These are phyloP conservation scores for Microcyclospora tardicrescens DNA, from an alignment of 2,329 filamentous ascomycete species.

Conservation along the genomic window DNA sequence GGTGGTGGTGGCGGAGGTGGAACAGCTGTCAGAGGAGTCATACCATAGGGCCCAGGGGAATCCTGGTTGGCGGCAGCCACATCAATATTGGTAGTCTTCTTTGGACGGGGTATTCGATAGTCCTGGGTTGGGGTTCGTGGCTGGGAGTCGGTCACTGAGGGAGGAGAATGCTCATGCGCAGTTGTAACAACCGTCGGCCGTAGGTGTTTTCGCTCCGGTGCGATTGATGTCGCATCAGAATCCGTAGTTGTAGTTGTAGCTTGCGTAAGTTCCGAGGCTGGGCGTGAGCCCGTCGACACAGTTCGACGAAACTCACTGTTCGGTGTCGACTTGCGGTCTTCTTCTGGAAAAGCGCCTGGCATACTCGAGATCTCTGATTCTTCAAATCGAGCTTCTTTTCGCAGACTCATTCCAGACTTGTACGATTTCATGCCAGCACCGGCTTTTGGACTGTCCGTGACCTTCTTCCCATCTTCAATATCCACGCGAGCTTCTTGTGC, in stretches of 20 bases:
- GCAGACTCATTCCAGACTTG: slow-evolving; percentile 31
- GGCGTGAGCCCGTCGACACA: slow-evolving; percentile 22
- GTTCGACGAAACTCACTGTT: slow-evolving; percentile 24
- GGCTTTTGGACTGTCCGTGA: slow-evolving; percentile 28
- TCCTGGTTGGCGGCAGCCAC: slow-evolving; percentile 29
- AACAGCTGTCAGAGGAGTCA: slow-evolving; percentile 16
- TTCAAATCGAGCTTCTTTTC: slow-evolving; percentile 24
- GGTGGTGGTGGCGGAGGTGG: slow-evolving; percentile 12
- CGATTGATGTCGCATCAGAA: slow-evolving; percentile 34
- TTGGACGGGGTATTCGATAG: slow-evolving; percentile 17
- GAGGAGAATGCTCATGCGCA: slow-evolving; percentile 27
- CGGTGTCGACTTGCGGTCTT: slow-evolving; percentile 26
- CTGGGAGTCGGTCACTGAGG: slow-evolving; percentile 31
- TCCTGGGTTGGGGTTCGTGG: slow-evolving; percentile 30
- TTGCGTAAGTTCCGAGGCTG: slow-evolving; percentile 28
- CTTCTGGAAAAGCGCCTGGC: slow-evolving; percentile 22
- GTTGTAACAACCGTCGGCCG: slow-evolving; percentile 22
- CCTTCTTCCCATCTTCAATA: slow-evolving; percentile 27
- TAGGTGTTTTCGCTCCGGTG: slow-evolving; percentile 25
- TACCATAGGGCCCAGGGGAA: slow-evolving; percentile 26
- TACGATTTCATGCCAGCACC: slow-evolving; percentile 23
- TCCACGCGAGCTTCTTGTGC: slow-evolving; percentile 25
- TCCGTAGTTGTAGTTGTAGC: slow-evolving; percentile 26
- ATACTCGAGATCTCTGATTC: slow-evolving; percentile 32
- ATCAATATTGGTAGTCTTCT: slow-evolving; percentile 30